phyloP scores from a whole-genome alignment of 148 eudicot genomes.

The Cornus florida region DNA sequence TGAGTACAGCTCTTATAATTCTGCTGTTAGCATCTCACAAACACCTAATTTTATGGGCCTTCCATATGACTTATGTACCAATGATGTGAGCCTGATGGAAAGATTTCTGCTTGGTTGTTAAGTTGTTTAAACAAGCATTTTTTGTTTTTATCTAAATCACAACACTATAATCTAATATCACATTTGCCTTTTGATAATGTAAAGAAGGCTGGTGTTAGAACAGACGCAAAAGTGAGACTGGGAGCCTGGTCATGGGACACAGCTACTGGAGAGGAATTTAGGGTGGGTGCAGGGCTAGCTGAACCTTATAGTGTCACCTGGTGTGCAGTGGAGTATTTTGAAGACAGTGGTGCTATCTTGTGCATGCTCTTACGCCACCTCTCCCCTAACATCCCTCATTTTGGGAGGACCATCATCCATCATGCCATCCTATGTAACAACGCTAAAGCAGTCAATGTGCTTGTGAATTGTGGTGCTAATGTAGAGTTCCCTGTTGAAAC shows the following conservation, averaged over 20 bases:
- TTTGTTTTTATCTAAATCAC: background rate
- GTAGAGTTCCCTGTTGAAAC: conserved; percentile 46
- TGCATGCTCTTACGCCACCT: conserved; percentile 46
- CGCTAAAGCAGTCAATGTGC: conserved; percentile 41
- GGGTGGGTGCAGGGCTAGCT: conserved; percentile 73
- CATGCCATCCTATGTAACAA: conserved; percentile 63
- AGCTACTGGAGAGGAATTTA: conserved; percentile 60
- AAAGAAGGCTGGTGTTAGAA: conserved; percentile 42
- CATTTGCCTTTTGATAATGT: background rate
- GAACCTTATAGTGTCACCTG: conserved; percentile 58
- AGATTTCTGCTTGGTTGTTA: background rate
- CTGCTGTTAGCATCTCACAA: background rate
- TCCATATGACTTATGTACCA: background rate
- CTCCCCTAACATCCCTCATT: conserved; percentile 55
- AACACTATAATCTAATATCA: background rate
- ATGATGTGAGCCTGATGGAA: background rate
- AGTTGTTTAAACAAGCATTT: background rate
- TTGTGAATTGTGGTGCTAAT: conserved; percentile 47
- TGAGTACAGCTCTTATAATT: too few relatives aligned
- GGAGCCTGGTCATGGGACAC: conserved; percentile 82
- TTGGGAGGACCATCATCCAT: conserved; percentile 64
- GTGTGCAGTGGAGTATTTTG: conserved; percentile 81
- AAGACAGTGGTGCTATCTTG: conserved; percentile 53
- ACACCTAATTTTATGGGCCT: background rate
- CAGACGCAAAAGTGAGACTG: conserved; percentile 49